Evolutionary conservation across 768 basidiomycete species (phyloP), one percentile per base, ranked within the genome.

Genomic region (Suillus brevipes): DNA sequence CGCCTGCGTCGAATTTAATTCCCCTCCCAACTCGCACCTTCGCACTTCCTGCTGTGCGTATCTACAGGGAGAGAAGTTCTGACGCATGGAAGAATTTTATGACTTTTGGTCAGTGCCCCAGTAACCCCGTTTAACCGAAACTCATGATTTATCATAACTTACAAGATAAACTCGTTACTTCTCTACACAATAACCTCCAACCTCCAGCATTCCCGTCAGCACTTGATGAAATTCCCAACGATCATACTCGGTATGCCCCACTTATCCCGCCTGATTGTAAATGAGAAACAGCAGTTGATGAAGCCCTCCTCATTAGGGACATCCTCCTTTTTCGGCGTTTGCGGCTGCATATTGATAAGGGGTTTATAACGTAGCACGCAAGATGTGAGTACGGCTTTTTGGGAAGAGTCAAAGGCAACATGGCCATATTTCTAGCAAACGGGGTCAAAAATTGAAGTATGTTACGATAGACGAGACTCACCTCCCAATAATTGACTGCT

Each of bases 341-440:
- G 62, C 49, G 71, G 67, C 68, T 74, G 74, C 36, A 78, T 71
- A 60, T 85, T 85, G 52, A 90, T 78, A 4, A 81, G 70, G 0
- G 93, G 92, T 70, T 91, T 93, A 73, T 85, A 92, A 16, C 92
- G 87, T 62, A 97, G 79, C 20, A 94, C 92, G 72, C 94, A 97
- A 10, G 93, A 93, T 25, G 95, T 97, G 28, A 97, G 85, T 18
- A 96, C 94, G 1, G 94, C 94, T 74, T 97, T 96, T 77, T 95
- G 94, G 3, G 82, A 84, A 18, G 90, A 89, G 78, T 95, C 92
- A 68, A 96, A 95, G 0, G 94, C 95, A 68, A 95, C 92, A 64
- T 91, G 87, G 63, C 94, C 95, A 71, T 97, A 97, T 90, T 97
- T 95, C 92, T 95, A 75, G 50, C 47, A n/a, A 9, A 12, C 45